These are phyloP conservation scores for Sporothrix mexicana DNA, from an alignment of 2,329 filamentous ascomycete genomes.

Conservation along the genomic window DNA sequence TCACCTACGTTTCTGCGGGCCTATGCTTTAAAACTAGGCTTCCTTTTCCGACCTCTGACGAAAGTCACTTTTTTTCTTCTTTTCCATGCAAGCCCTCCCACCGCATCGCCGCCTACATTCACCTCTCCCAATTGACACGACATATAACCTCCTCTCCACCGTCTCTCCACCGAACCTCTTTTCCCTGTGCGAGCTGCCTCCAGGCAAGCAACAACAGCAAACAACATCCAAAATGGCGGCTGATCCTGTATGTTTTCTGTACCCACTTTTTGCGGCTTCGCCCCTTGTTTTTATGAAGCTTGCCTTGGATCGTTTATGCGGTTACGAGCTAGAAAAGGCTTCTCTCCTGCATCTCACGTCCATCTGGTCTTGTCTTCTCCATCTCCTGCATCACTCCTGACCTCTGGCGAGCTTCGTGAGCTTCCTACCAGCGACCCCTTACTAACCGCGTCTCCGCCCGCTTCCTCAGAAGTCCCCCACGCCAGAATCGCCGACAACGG, in stretches of 20 bases:
- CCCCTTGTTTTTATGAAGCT: slow-evolving; percentile 24
- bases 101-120: slow-evolving; percentile 2
- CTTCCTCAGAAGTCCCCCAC: slow-evolving; percentile 47
- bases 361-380: background rate
- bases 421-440: background rate
- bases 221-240: slow-evolving; percentile 30
- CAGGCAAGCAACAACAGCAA: background rate
- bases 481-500: slow-evolving; percentile 71
- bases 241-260: slow-evolving; percentile 34
- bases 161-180: background rate
- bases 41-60: slow-evolving; percentile 20
- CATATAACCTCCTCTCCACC: slow-evolving; percentile 17
- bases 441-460: slow-evolving; percentile 30
- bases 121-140: slow-evolving; percentile 3
- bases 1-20: slow-evolving; percentile 28
- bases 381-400: background rate
- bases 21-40: slow-evolving; percentile 32
- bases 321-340: slow-evolving; percentile 7
- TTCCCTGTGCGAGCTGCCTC: background rate
- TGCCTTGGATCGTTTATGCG: background rate
- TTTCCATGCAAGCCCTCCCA: slow-evolving; percentile 6
- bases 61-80: slow-evolving; percentile 1
- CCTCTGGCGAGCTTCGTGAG: slow-evolving; percentile 15
- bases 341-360: background rate
- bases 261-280: slow-evolving; percentile 29